Evolutionary conservation across 2,329 filamentous ascomycete species (phyloP), one percentile per base, ranked within the genome.

Genomic region (Colletotrichum graminicola): DNA sequence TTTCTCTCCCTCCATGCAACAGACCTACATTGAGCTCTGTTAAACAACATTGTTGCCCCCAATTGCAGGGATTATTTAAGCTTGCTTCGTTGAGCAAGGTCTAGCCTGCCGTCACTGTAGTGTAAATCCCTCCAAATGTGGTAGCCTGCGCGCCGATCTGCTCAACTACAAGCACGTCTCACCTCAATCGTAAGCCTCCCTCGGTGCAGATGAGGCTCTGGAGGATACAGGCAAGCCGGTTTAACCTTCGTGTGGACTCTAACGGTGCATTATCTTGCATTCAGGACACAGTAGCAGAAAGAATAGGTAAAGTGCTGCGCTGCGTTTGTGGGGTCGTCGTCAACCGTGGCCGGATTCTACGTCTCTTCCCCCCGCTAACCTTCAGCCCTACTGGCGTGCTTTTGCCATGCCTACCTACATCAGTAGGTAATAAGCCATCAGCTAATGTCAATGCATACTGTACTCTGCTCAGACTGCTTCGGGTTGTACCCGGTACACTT

Each of bases 381-480:
- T 32, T 66, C 67, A 70, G 67, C 67, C 67, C 47, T 70, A 70
- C 55, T 55, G 16, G 8, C 32, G 55, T 54, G 32, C 47, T 39
- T 51, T 56, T 54, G 23, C n/a, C 41, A 26, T 18, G 12, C 47
- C n/a, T 34, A 43, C 39, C 39, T 41, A 39, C 1, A 29, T 29
- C 4, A 29, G 36, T 39, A 21, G 2, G 3, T 45, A 26, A n/a
- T 23, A 32, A 23, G 21, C 47, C 47, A 54, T 32, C 41, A 21
- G 6, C 41, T 32, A 32, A 21, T 49, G 21, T 10, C 47, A 23
- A 32, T 14, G 5, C n/a, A 34, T 54, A 3, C 6, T 43, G 26
- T 56, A 36, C 12, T n/a, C 16, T 12, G 51, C 43, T 5, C 54
- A 43, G 43, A 8, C 10, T 36, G 34, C 34, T 34, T 34, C 34